Evolutionary conservation across 2,329 filamentous ascomycete genomes (phyloP).

Genomic region (Fulvia fulva): DNA sequence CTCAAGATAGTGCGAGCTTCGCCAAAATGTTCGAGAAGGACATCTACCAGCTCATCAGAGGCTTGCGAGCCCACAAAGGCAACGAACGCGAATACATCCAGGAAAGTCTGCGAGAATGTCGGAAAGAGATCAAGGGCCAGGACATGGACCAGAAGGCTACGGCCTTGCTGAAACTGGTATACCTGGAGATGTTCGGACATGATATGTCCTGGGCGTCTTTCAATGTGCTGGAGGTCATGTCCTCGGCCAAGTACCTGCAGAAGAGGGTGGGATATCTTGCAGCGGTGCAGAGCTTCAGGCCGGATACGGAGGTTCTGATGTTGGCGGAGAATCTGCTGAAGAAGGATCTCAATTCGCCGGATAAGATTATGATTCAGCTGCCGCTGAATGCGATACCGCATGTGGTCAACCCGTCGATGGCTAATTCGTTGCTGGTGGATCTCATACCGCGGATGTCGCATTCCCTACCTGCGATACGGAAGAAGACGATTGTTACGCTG

Average conservation of each 20-base stretch:
- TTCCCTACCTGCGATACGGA: conserved; percentile 78
- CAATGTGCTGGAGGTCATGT: conserved; percentile 98
- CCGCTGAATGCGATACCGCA: conserved; percentile 90
- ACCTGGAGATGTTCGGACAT: conserved; percentile 97
- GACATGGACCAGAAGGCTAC: conserved; percentile 99
- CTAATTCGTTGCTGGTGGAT: conserved; percentile 82
- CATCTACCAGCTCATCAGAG: conserved; percentile 95
- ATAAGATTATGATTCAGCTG: conserved; percentile 73
- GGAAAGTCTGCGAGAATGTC: conserved; percentile 90
- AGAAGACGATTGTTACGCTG: conserved; percentile 92
- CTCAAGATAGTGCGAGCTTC: not conserved
- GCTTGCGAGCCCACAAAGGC: conserved; percentile 91
- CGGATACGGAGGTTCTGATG: conserved; percentile 96
- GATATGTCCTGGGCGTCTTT: conserved; percentile 99
- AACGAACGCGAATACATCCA: conserved; percentile 94
- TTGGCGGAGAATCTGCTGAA: conserved; percentile 93
- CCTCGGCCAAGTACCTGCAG: conserved; percentile 86
- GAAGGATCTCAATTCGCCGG: conserved; percentile 77
- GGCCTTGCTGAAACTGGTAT: conserved; percentile 89
- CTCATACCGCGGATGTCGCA: conserved; percentile 82
- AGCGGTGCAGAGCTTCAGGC: conserved; percentile 90
- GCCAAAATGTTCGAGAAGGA: conserved; percentile 91
- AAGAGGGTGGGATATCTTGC: conserved; percentile 94
- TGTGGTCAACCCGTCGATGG: conserved; percentile 86
- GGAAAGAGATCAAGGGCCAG: conserved; percentile 82